phyloP scores from a whole-genome alignment of 495 filamentous ascomycete genomes.

The Lasiosphaeria miniovina region DNA sequence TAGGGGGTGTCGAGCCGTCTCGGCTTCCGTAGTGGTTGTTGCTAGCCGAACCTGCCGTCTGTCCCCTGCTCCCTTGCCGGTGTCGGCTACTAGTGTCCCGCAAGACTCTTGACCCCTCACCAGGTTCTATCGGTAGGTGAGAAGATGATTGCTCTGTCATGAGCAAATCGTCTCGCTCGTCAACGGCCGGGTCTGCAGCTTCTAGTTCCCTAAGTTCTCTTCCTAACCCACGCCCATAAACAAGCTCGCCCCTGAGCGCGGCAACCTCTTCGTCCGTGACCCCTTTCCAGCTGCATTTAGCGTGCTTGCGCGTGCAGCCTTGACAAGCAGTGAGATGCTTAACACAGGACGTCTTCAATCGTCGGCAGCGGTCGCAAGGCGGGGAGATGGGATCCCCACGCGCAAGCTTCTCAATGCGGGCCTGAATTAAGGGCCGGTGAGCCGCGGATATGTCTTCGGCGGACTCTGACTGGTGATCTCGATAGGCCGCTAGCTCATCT shows the following conservation, averaged over 20 bases:
- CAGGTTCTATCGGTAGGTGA: not conserved
- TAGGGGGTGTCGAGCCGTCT: not conserved
- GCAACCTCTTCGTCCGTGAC: slow-evolving; percentile 66
- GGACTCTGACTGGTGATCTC: not conserved
- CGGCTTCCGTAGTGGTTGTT: not conserved
- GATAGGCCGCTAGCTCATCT: slow-evolving; percentile 7
- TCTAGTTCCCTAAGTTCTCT: not conserved
- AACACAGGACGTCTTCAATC: slow-evolving; percentile 74
- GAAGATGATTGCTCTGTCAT: not conserved
- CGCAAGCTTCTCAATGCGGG: slow-evolving; percentile 70
- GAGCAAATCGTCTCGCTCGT: not conserved
- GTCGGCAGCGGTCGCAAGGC: slow-evolving; percentile 78
- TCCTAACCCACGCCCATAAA: not conserved
- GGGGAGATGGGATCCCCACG: slow-evolving; percentile 71
- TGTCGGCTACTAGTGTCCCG: not conserved
- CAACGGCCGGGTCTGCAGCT: not conserved
- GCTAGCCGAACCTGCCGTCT: not conserved
- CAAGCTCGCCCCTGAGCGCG: not conserved
- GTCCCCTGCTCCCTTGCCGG: not conserved
- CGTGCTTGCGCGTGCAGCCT: slow-evolving; percentile 85
- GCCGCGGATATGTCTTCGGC: slow-evolving; percentile 5
- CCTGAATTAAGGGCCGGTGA: slow-evolving; percentile 64
- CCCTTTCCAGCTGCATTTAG: slow-evolving; percentile 78
- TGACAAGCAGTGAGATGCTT: slow-evolving; percentile 83
- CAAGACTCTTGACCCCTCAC: not conserved